Conservation (phyloP, 2,329 filamentous ascomycete species). For the Sordariomycetes sp. region DNA sequence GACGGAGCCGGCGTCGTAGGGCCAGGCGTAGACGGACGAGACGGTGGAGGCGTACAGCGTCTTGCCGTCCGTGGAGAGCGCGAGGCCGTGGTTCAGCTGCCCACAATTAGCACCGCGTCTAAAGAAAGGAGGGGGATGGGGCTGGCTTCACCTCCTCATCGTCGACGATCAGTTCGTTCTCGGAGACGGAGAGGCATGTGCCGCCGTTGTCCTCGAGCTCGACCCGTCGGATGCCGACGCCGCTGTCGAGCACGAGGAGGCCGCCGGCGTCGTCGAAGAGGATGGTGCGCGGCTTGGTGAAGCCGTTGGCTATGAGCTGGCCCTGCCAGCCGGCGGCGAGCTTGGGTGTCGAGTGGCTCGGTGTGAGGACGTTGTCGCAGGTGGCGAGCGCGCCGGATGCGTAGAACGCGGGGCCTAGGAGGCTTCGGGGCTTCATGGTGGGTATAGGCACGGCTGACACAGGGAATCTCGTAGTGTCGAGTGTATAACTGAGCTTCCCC, state of each 20-base stretch:
- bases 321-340: conserved; percentile 32
- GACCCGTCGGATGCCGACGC: conserved; percentile 28
- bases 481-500: no score
- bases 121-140: no score
- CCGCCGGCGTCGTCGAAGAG: conserved; percentile 32
- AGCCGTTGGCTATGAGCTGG: conserved; percentile 27
- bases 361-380: conserved; percentile 23
- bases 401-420: conserved; percentile 3
- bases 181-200: conserved; percentile 26
- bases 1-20: conserved; percentile 47
- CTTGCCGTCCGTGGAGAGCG: conserved; percentile 38
- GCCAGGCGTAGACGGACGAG: conserved; percentile 51
- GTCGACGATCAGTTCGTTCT: conserved; percentile 24
- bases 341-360: conserved; percentile 22
- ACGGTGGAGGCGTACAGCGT: conserved; percentile 47
- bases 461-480: no score
- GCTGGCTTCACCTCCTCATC: conserved; percentile 16
- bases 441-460: no score
- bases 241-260: conserved; percentile 32
- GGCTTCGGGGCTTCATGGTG: background rate
- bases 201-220: conserved; percentile 27
- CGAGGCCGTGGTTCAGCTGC: conserved; percentile 47
- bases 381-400: conserved; percentile 3
- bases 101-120: background rate
- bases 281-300: conserved; percentile 31